Conservation (phyloP, 306 rosid species). For the Malus asiatica region DNA sequence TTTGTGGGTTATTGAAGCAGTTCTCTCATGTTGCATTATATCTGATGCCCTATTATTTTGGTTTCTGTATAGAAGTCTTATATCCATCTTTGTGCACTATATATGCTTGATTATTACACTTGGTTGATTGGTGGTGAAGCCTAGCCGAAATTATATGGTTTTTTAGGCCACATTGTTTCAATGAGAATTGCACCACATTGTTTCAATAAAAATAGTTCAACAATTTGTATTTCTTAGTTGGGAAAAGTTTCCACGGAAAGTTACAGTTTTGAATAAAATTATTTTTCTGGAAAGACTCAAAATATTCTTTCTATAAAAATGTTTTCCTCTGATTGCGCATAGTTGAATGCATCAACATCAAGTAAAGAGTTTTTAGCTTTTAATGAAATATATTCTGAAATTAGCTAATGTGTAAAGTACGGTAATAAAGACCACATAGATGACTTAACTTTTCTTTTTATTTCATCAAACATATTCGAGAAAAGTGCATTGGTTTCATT, state of each 20-base stretch:
- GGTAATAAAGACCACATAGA: too few relatives aligned
- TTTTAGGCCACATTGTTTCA: neutral
- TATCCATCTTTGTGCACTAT: neutral
- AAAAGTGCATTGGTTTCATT: neutral
- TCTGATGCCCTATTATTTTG: neutral
- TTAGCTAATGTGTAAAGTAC: neutral
- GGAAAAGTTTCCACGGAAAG: too few relatives aligned
- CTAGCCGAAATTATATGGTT: neutral
- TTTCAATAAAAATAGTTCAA: neutral
- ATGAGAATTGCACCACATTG: neutral
- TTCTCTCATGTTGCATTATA: neutral
- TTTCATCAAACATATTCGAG: neutral
- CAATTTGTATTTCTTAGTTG: neutral
- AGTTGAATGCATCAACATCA: neutral
- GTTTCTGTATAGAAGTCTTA: neutral
- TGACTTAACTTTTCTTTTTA: neutral
- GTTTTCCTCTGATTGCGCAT: neutral
- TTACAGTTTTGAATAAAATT: neutral
- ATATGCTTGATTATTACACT: neutral
- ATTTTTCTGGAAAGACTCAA: neutral
- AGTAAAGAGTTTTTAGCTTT: too few relatives aligned
- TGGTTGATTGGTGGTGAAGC: neutral
- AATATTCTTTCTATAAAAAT: neutral
- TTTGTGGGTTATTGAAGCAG: neutral
- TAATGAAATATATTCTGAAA: neutral